Base-by-base conservation (phyloP, 176 grass and related monocot species). In the Aechmea fasciata region DNA sequence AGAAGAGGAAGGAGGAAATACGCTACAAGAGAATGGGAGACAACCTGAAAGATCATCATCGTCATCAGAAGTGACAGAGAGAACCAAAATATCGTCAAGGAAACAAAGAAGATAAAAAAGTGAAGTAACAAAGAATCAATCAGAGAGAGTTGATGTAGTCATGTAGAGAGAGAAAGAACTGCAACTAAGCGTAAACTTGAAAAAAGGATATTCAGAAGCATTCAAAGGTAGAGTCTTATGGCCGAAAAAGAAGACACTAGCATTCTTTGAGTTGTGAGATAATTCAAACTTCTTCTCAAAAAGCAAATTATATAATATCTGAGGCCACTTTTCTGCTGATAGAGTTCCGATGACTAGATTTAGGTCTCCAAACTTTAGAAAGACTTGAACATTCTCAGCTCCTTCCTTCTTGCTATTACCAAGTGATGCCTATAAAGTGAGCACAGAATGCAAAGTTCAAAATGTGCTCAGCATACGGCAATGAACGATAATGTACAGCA, bases 201-300 rank as follows among this genome's bases (percentile, higher is more conserved):
- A 15, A 57, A 57, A 57, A 15, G 13, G 13, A 57, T 57, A 57
- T 57, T 17, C 11, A 15, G 4, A 57, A 57, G 14, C 12, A 57
- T 17, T 15, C 18, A 1, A 0, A 57, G 13, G 6, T 13, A 19
- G 13, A 17, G 15, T 17, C 13, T 57, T 71, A 11, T 57, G 57
- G 52, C 69, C 69, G 57, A 11, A 71, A 23, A 71, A 71, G 51
- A 17, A 71, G 24, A 71, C 15, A 10, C 50, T 71, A n/a, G 51
- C 8, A 71, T 29, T 57, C 51, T 71, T 71, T 28, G 69, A 71
- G 69, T 47, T 51, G 67, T 69, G 48, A 69, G 67, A 69, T 69
- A 69, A 22, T 24, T 69, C 48, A 69, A 69, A 57, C 57, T 71
- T 52, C 14, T 71, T 71, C 52, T 71, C 51, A 71, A 71, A 55